Evolutionary conservation across 2,329 filamentous ascomycete species (phyloP).

Genomic region (Aspergillus ibericus): DNA sequence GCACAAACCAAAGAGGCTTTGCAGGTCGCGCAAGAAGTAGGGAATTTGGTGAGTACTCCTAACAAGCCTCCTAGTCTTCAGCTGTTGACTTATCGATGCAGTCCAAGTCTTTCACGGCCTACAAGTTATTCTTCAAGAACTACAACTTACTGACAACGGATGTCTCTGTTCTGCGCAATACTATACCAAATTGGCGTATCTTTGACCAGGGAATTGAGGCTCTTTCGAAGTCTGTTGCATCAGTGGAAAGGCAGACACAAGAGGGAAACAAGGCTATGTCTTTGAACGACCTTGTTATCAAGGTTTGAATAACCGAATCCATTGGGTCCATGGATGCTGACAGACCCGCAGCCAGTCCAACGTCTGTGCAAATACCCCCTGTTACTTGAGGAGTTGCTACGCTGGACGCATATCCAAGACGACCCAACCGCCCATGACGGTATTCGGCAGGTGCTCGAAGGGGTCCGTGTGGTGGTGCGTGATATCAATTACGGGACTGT

Average conservation of each 20-base stretch:
- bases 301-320: constrained; percentile 54
- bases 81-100: constrained; percentile 53
- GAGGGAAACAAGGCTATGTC: constrained; percentile 74
- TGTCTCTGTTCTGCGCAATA: constrained; percentile 66
- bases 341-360: constrained; percentile 73
- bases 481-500: constrained; percentile 85
- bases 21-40: constrained; percentile 56
- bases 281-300: constrained; percentile 83
- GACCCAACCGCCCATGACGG: constrained; percentile 80
- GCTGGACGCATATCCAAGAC: constrained; percentile 78
- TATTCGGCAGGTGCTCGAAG: constrained; percentile 70
- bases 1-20: constrained; percentile 56
- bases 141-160: constrained; percentile 84
- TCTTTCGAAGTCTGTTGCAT: constrained; percentile 71
- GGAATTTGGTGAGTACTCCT: constrained; percentile 46
- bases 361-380: constrained; percentile 88
- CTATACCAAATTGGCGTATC: constrained; percentile 70
- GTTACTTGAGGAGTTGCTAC: constrained; percentile 79
- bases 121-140: constrained; percentile 88
- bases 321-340: constrained; percentile 14
- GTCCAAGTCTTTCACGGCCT: constrained; percentile 80
- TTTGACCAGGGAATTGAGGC: constrained; percentile 86
- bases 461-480: constrained; percentile 70
- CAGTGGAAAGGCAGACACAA: constrained; percentile 63
- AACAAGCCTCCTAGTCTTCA: too few species aligned